These are phyloP conservation scores for Talaromyces sp. DNA, from an alignment of 2,329 filamentous ascomycete species.

Conservation along the genomic window DNA sequence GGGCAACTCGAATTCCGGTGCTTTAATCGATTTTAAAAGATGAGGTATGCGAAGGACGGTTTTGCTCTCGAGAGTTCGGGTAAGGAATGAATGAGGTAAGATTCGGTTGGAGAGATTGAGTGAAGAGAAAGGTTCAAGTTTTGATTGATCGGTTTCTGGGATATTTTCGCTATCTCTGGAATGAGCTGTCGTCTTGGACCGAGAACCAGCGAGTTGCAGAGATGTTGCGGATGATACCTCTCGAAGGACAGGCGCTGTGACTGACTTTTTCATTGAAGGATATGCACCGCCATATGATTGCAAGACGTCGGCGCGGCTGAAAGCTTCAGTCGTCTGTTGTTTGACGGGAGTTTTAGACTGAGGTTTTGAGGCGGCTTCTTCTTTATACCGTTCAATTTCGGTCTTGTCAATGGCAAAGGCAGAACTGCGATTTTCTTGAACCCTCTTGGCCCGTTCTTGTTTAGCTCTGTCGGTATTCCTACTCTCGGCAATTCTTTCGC, in stretches of 20 bases:
- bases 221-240: constrained; percentile 7
- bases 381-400: constrained; percentile 39
- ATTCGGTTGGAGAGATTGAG: constrained; percentile 77
- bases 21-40: constrained; percentile 72
- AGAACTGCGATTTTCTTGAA: constrained; percentile 35
- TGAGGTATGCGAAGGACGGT: constrained; percentile 73
- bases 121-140: constrained; percentile 81
- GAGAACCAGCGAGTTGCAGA: constrained; percentile 6
- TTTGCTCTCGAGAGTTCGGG: constrained; percentile 71
- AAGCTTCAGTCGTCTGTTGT: constrained; percentile 46
- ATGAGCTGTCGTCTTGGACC: constrained; percentile 10
- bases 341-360: constrained; percentile 42
- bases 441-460: constrained; percentile 31
- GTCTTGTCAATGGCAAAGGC: constrained; percentile 38
- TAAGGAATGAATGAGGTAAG: constrained; percentile 72
- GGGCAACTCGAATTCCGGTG: constrained; percentile 71
- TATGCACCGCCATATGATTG: constrained; percentile 25
- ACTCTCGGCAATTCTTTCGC: constrained; percentile 73
- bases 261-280: constrained; percentile 26
- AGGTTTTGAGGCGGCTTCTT: constrained; percentile 27
- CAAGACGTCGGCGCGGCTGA: constrained; percentile 58
- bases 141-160: constrained; percentile 46
- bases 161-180: constrained; percentile 16
- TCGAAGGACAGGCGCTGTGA: constrained; percentile 27
- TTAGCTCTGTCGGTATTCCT: constrained; percentile 37